These are phyloP conservation scores for Gossypium rotundifolium DNA, from an alignment of 345 rosid species.

Conservation along the genomic window DNA sequence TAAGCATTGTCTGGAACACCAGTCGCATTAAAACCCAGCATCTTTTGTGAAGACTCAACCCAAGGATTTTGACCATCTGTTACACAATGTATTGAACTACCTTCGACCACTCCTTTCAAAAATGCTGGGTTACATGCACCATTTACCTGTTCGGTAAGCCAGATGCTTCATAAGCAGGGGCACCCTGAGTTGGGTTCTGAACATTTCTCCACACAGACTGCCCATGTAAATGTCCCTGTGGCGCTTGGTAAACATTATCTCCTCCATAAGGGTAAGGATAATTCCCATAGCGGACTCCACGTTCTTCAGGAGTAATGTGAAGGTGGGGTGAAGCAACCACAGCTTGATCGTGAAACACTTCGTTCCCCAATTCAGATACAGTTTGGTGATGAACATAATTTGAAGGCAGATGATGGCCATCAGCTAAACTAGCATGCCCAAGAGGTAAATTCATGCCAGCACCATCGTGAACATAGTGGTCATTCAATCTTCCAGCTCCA, in stretches of 20 bases:
- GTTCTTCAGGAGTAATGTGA: conserved; percentile 52
- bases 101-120: conserved; percentile 44
- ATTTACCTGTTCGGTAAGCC: conserved; percentile 37
- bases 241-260: conserved; percentile 40
- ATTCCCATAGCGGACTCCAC: conserved; percentile 46
- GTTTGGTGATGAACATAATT: conserved; percentile 41
- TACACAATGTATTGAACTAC: conserved; percentile 35
- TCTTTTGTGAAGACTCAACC: conserved; percentile 43
- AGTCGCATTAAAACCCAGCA: conserved; percentile 50
- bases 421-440: conserved; percentile 46
- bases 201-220: conserved; percentile 61
- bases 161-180: conserved; percentile 45
- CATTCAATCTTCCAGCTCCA: conserved; percentile 64
- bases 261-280: conserved; percentile 52
- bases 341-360: conserved; percentile 57
- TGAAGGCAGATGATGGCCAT: conserved; percentile 42
- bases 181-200: conserved; percentile 45
- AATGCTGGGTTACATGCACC: conserved; percentile 42
- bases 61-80: conserved; percentile 45
- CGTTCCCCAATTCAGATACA: conserved; percentile 57
- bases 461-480: conserved; percentile 56
- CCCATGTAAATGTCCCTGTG: conserved; percentile 49
- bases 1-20: conserved; percentile 36
- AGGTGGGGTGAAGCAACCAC: conserved; percentile 32
- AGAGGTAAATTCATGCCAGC: conserved; percentile 50